A percentile compares a stretch with the other conserved stretches of the same genome.
Conservation (phyloP, 2,329 filamentous ascomycete species). For the Cryphonectria carpinicola region DNA sequence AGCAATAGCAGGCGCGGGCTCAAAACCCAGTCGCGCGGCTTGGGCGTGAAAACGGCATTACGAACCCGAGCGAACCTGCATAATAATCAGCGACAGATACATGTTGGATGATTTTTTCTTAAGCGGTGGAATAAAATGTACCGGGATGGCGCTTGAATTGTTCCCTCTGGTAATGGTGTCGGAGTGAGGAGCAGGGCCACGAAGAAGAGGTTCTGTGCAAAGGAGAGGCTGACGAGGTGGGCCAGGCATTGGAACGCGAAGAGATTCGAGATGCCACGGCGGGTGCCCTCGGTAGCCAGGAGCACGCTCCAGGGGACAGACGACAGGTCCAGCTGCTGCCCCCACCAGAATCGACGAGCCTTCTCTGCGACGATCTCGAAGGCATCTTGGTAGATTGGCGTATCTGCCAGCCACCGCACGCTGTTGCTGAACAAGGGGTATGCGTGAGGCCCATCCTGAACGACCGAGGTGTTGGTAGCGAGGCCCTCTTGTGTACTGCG, state of each 20-base stretch:
- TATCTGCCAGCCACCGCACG: slow-evolving; percentile 57
- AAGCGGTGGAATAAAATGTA: slow-evolving; percentile 25
- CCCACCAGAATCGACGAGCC: slow-evolving; percentile 64
- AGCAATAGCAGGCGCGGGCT: slow-evolving; percentile 41
- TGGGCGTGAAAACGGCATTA: slow-evolving; percentile 41
- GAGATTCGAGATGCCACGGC: slow-evolving; percentile 58
- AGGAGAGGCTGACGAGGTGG: slow-evolving; percentile 63
- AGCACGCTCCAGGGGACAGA: slow-evolving; percentile 60
- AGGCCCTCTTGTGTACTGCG: not conserved
- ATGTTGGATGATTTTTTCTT: no score
- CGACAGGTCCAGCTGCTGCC: slow-evolving; percentile 61
- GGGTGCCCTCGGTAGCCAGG: slow-evolving; percentile 61
- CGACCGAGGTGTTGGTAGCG: slow-evolving; percentile 4
- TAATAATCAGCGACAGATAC: not conserved
- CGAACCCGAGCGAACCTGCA: slow-evolving; percentile 36
- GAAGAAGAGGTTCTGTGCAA: slow-evolving; percentile 67
- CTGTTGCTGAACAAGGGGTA: slow-evolving; percentile 39
- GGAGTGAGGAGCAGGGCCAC: slow-evolving; percentile 61
- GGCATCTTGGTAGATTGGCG: slow-evolving; percentile 54
- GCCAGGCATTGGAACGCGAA: slow-evolving; percentile 62
- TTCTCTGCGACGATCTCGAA: slow-evolving; percentile 59
- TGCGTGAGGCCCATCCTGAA: not conserved
- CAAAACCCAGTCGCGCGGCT: slow-evolving; percentile 50
- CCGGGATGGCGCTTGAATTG: slow-evolving; percentile 37
- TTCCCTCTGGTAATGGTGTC: slow-evolving; percentile 44